Conservation (phyloP, 768 basidiomycete genomes). For the Panellus pusillus region DNA sequence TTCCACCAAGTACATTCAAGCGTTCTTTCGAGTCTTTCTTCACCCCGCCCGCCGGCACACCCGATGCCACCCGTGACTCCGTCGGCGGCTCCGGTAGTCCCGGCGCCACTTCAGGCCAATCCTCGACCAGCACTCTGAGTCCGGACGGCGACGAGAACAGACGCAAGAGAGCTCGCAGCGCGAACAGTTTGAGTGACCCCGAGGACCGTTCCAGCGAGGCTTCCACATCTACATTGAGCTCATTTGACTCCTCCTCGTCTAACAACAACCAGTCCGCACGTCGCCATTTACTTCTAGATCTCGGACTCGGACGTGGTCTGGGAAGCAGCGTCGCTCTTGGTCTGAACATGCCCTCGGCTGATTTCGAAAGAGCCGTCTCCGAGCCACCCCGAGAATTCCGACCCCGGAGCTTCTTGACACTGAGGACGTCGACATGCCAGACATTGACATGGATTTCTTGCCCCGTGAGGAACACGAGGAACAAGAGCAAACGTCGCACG, state of each 20-base stretch:
- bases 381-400: conserved; percentile 40
- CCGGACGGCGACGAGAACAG: conserved; percentile 44
- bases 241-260: conserved; percentile 17
- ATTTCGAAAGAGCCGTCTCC: conserved; percentile 8
- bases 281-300: conserved; percentile 17
- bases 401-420: conserved; percentile 39
- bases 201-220: conserved; percentile 37
- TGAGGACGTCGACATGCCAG: conserved; percentile 53
- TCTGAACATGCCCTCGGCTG: conserved; percentile 14
- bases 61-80: conserved; percentile 1
- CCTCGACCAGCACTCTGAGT: neutral
- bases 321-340: conserved; percentile 20
- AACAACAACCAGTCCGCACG: conserved; percentile 3
- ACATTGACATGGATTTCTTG: conserved; percentile 29
- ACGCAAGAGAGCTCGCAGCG: conserved; percentile 60
- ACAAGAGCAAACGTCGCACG: conserved; percentile 21
- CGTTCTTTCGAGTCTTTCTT: conserved; percentile 57
- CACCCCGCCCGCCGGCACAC: conserved; percentile 41
- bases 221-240: conserved; percentile 36
- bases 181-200: conserved; percentile 45
- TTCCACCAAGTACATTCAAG: conserved; percentile 55
- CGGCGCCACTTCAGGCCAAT: conserved; percentile 4
- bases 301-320: conserved; percentile 13
- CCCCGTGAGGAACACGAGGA: conserved; percentile 22
- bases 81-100: conserved; percentile 7